These are phyloP conservation scores for Boletus rufocinnamomeus DNA, from an alignment of 768 basidiomycete species.

Conservation along the genomic window DNA sequence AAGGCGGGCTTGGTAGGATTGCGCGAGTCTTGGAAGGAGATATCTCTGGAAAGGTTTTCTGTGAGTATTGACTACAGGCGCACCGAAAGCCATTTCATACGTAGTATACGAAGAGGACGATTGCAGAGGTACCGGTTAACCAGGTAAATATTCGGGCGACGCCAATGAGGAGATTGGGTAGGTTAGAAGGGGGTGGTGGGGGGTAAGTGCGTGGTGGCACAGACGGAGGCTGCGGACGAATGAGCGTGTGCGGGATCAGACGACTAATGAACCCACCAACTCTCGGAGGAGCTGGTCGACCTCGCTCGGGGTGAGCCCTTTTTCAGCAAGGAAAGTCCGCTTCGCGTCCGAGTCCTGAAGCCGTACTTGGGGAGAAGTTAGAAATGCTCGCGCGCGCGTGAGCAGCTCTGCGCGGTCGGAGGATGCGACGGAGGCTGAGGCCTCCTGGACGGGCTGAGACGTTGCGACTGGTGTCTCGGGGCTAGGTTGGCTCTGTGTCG, in stretches of 20 bases:
- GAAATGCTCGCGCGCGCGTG: conserved; percentile 60
- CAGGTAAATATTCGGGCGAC: conserved; percentile 61
- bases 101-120: conserved; percentile 63
- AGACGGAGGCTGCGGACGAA: conserved; percentile 38
- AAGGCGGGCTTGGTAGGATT: conserved; percentile 59
- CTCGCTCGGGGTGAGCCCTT: conserved; percentile 65
- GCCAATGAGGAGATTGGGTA: conserved; percentile 67
- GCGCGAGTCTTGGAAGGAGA: conserved; percentile 65
- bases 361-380: conserved; percentile 64
- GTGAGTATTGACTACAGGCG: conserved; percentile 7
- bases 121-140: conserved; percentile 64
- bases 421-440: not conserved
- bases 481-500: not conserved
- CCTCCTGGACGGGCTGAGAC: conserved; percentile 5
- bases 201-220: conserved; percentile 78
- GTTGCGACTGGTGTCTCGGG: not conserved
- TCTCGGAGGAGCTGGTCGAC: conserved; percentile 60
- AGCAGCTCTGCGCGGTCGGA: conserved; percentile 46
- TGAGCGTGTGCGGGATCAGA: conserved; percentile 11
- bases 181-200: conserved; percentile 63
- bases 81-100: conserved; percentile 41
- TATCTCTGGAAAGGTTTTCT: conserved; percentile 50
- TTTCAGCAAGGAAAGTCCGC: conserved; percentile 65
- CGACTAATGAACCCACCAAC: conserved; percentile 42
- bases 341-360: conserved; percentile 58